A percentile compares a stretch with the other conserved stretches of the same genome.
Conservation (phyloP, 768 basidiomycete genomes). For the Xanthoconium stramineum region DNA sequence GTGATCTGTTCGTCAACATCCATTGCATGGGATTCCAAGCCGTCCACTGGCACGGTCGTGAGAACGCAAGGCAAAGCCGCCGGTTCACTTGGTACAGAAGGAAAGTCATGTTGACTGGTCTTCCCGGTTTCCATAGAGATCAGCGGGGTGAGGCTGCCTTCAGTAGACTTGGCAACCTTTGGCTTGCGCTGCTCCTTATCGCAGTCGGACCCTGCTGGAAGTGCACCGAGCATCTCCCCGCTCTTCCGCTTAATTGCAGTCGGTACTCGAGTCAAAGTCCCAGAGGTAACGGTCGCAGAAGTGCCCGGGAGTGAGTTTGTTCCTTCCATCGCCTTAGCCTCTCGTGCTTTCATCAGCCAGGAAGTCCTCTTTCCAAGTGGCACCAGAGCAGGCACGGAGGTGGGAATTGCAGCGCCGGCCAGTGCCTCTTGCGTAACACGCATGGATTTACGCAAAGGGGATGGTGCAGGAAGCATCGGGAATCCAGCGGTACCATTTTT, state of each 20-base stretch:
- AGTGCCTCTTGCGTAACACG: conserved; percentile 48
- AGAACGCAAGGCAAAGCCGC: not conserved
- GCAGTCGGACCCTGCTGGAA: conserved; percentile 10
- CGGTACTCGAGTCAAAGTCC: conserved; percentile 12
- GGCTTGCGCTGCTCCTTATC: conserved; percentile 42
- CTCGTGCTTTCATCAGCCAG: conserved; percentile 76
- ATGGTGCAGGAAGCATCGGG: conserved; percentile 64
- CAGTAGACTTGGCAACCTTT: conserved; percentile 49
- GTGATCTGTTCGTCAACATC: conserved; percentile 17
- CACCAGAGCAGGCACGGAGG: conserved; percentile 36
- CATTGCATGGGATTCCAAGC: conserved; percentile 24
- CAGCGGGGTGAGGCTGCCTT: conserved; percentile 32
- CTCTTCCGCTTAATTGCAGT: conserved; percentile 64
- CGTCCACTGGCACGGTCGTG: not conserved
- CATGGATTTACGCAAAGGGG: conserved; percentile 67
- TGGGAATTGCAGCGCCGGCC: conserved; percentile 30
- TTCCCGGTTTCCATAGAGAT: conserved; percentile 9
- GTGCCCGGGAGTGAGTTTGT: conserved; percentile 31
- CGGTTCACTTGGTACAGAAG: conserved; percentile 3
- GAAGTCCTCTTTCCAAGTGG: conserved; percentile 66
- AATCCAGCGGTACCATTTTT: conserved; percentile 47
- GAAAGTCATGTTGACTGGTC: not conserved
- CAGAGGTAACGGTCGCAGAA: not conserved
- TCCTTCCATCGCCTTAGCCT: conserved; percentile 63
- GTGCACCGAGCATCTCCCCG: conserved; percentile 39